Evolutionary conservation across 495 filamentous ascomycete genomes (phyloP), one percentile per base, ranked within the genome.

Genomic region (Hyaloscypha variabilis): DNA sequence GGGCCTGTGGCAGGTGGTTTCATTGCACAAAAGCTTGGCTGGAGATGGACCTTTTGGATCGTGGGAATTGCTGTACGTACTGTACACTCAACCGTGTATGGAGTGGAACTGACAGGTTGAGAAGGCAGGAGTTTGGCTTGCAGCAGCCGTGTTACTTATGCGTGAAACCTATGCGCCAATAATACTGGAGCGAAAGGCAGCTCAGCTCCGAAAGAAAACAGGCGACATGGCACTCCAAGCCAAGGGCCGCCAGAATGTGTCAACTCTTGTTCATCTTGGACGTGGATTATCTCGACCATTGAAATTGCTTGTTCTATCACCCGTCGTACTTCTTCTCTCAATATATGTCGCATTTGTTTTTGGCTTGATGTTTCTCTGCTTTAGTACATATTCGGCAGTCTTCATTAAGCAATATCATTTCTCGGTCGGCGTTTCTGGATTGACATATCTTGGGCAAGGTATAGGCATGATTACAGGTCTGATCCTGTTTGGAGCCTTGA

Each of bases 361-460:
- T 72, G 87, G 85, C 6, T 87, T 83, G 53, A 74, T 91, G 0
- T 91, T 90, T 72, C 81, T 91, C n/a, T 76, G 91, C 31, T 89
- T 91, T 73, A 87, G 85, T 2, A 88, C 87, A 0, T 84, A 88
- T 65, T 81, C 88, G 4, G 69, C 75, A 8, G 86, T 91, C 21
- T 92, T 88, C 71, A 77, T 85, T 52, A 49, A 52, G 8, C 80
- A 78, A 6, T 88, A 89, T 64, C 77, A 78, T 19, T 91, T 89
- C 77, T 82, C 76, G 24, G 79, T 81, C 23, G 88, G 88, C n/a
- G 78, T 84, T 30, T 83, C 83, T 26, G 90, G 90, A 0, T 77
- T 92, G 0, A 76, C 87, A 0, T 91, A 87, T 71, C 74, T 92
- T 6, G 89, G 87, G 2, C 76, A 90, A n/a, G 87, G 86, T 0